Percentiles rank a stretch among this genome's conserved stretches.
These are phyloP conservation scores for Trichocladium antarcticum DNA, from an alignment of 495 filamentous ascomycete species.

Conservation along the genomic window DNA sequence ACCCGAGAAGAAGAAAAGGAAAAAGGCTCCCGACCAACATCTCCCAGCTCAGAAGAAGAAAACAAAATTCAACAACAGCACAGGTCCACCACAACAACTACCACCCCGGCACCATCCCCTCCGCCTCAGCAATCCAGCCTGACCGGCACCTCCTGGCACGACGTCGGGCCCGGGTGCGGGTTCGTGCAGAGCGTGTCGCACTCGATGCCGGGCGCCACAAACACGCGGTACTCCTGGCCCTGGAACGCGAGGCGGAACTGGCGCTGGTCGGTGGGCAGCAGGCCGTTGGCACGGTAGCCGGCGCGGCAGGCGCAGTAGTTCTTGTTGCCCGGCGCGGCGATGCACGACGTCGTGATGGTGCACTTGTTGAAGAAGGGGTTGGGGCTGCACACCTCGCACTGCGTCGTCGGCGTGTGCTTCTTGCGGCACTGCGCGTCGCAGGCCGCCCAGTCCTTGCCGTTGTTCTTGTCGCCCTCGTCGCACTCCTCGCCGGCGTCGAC, in stretches of 20 bases:
- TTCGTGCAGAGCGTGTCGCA: conserved; percentile 15
- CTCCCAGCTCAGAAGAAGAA: too few relatives aligned
- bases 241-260: conserved; percentile 15
- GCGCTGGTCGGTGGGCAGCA: conserved; percentile 10
- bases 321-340: conserved; percentile 1
- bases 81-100: not conserved
- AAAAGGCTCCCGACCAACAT: too few relatives aligned
- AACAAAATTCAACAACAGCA: too few relatives aligned
- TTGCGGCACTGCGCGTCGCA: conserved; percentile 10
- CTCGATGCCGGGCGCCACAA: conserved; percentile 17
- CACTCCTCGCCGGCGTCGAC: conserved; percentile 14
- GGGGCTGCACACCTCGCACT: conserved; percentile 15
- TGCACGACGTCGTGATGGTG: conserved; percentile 20
- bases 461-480: conserved; percentile 15
- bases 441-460: conserved; percentile 8
- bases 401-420: not conserved
- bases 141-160: conserved; percentile 18
- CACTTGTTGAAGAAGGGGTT: conserved; percentile 21
- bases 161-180: conserved; percentile 10
- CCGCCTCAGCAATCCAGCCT: conserved; percentile 10
- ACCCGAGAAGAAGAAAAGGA: too few relatives aligned
- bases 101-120: not conserved
- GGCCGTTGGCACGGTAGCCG: conserved; percentile 13
- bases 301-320: conserved; percentile 19
- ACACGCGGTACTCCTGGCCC: conserved; percentile 17